Conservation (phyloP, 768 basidiomycete genomes). For the Aureoboletus auriporus region DNA sequence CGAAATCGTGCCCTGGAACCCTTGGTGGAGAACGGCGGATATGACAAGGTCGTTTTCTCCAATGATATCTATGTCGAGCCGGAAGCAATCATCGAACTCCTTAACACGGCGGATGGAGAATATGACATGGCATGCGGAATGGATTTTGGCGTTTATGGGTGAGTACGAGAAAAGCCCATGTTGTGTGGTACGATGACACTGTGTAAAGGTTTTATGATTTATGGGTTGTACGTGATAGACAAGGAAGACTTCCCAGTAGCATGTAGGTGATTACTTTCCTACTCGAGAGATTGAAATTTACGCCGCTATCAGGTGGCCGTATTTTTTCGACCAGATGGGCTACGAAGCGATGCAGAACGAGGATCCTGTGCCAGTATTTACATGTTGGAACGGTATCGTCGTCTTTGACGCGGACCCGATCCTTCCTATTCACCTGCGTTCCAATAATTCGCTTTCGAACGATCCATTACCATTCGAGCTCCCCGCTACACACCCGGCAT, state of each 20-base stretch:
- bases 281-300: too few relatives aligned
- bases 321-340: constrained; percentile 36
- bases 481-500: constrained; percentile 20
- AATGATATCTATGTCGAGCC: too few relatives aligned
- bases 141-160: constrained; percentile 23
- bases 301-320: constrained; percentile 31
- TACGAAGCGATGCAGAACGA: constrained; percentile 34
- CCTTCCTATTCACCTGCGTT: background rate
- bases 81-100: too few relatives aligned
- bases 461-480: too few relatives aligned
- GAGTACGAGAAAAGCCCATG: constrained; percentile 12
- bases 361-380: constrained; percentile 40
- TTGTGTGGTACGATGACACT: background rate
- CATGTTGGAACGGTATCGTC: constrained; percentile 46
- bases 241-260: constrained; percentile 10
- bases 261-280: constrained; percentile 6
- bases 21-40: too few relatives aligned
- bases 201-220: constrained; percentile 17
- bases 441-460: too few relatives aligned
- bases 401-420: constrained; percentile 39
- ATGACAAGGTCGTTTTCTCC: too few relatives aligned
- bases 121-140: too few relatives aligned
- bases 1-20: too few relatives aligned
- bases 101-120: too few relatives aligned
- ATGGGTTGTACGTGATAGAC: constrained; percentile 22